phyloP scores from a whole-genome alignment of 2,329 filamentous ascomycete genomes.

The Coccinonectria pachysandricola region DNA sequence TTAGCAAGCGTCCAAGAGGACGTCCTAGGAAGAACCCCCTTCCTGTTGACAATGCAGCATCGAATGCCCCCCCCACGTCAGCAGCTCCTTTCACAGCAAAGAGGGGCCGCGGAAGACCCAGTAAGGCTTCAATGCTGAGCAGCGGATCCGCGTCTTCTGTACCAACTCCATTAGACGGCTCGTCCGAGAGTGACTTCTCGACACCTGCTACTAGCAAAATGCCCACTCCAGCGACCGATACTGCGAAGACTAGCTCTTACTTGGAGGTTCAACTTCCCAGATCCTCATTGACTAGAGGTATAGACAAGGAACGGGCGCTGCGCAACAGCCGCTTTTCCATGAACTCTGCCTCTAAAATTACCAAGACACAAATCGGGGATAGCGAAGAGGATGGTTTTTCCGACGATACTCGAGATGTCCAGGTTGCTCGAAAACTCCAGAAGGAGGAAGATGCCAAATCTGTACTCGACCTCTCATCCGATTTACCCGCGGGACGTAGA shows the following conservation, averaged over 20 bases:
- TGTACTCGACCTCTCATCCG: conserved; percentile 1
- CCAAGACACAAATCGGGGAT: conserved; percentile 33
- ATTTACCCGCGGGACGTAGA: conserved; percentile 7
- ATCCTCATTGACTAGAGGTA: conserved; percentile 5
- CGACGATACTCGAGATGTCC: conserved; percentile 18
- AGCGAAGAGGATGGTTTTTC: conserved; percentile 24
- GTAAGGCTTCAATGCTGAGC: conserved; percentile 8
- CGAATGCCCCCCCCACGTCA: conserved; percentile 1
- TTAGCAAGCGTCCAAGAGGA: conserved; percentile 13
- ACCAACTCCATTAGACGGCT: conserved; percentile 19
- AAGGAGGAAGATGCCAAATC: conserved; percentile 21
- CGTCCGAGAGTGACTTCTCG: conserved; percentile 24
- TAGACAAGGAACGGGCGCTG: conserved; percentile 21
- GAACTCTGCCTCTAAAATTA: too few relatives aligned
- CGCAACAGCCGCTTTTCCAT: conserved; percentile 38
- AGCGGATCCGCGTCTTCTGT: conserved; percentile 24
- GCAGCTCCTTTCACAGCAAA: conserved; percentile 4
- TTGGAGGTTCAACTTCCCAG: conserved; percentile 23
- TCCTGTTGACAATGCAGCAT: conserved; percentile 2
- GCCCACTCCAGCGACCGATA: conserved; percentile 22
- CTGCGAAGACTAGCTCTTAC: conserved; percentile 9
- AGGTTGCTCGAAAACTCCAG: conserved; percentile 25
- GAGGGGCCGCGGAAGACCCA: conserved; percentile 9
- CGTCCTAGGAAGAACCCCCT: conserved; percentile 13
- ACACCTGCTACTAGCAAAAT: conserved; percentile 29